A percentile compares a stretch with the other conserved stretches of the same genome.
phyloP scores from a whole-genome alignment of 495 filamentous ascomycete species.

The Penicillium taxi region DNA sequence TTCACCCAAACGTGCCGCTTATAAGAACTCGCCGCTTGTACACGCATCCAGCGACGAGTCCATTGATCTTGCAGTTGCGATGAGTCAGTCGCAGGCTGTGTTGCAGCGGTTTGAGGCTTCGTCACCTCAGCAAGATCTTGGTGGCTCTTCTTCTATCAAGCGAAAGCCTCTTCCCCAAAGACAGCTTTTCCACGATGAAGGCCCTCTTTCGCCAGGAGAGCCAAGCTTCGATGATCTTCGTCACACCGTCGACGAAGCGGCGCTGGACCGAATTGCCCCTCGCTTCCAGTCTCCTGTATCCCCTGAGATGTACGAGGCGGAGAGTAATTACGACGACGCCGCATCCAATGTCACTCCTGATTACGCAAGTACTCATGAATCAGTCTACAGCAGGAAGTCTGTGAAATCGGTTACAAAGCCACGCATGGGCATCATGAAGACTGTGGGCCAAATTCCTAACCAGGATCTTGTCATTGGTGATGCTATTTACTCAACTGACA shows the following conservation, averaged over 20 bases:
- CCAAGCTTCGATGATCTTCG: constrained; percentile 58
- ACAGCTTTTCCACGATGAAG: constrained; percentile 4
- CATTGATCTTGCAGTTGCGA: constrained; percentile 8
- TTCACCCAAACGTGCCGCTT: not conserved
- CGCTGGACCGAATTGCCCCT: constrained; percentile 43
- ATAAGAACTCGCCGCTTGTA: constrained; percentile 4
- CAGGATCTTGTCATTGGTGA: constrained; percentile 55
- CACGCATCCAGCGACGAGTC: constrained; percentile 19
- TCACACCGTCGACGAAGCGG: constrained; percentile 57
- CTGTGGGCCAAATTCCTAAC: constrained; percentile 55
- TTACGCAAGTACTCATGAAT: constrained; percentile 65
- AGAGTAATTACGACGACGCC: constrained; percentile 46
- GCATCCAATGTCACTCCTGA: constrained; percentile 45
- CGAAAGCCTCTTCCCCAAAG: constrained; percentile 58
- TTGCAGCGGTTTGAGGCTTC: constrained; percentile 16
- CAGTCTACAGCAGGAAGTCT: constrained; percentile 52
- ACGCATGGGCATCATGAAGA: constrained; percentile 74
- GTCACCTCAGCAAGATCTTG: constrained; percentile 26
- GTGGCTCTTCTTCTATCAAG: constrained; percentile 40
- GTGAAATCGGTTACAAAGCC: constrained; percentile 57
- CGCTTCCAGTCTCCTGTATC: constrained; percentile 27
- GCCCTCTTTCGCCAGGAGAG: constrained; percentile 16
- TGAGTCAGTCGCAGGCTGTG: constrained; percentile 9
- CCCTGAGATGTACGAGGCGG: constrained; percentile 30
- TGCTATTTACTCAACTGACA: constrained; percentile 43